Evolutionary conservation across 2,329 filamentous ascomycete genomes (phyloP), one percentile per base, ranked within the genome.

Genomic region (Gaeumannomyces sp.): DNA sequence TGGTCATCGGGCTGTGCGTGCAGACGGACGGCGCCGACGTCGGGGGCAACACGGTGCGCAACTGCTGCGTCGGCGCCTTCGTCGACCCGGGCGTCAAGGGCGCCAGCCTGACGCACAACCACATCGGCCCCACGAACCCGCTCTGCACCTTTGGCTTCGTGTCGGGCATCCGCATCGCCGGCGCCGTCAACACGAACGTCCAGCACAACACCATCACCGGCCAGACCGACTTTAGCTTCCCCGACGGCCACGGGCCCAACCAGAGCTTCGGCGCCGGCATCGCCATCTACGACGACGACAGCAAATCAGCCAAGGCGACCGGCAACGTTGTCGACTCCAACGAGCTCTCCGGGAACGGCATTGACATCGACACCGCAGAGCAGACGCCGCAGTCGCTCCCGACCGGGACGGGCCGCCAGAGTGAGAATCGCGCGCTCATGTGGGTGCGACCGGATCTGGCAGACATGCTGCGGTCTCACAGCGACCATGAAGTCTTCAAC

Each of bases 1-100:
- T 75, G n/a, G 25, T 3, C 25, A 70, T 76, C 56, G 75, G 71
- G 8, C 69, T 78, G 11, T 77, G 76, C 31, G 70, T 78, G 1
- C 75, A 77, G 67, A 77, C 75, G 1, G 67, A 71, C 6, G 60
- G 66, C 0, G 75, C 75, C 4, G 67, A 73, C 3, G 63, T 78
- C 2, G 68, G 71, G 38, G 64, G 75, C 66, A 78, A 78, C 56
- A 69, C 66, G 2, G 72, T 77, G n/a, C 67, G 63, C 0, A 67
- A 71, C 22, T 67, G 66, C 62, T 78, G 76, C 63, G 66, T 69
- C 35, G 76, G 73, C 2, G 68, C 72, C 35, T 38, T 38, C 16
- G 35, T 38, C 35, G 35, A 38, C 35, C 35, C 35, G 35, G 35
- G 35, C 35, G 69, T 76, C 13, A 67, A 69, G 25, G 68, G 70